Percentiles rank a stretch among this genome's conserved stretches.
These are phyloP conservation scores for Annulohypoxylon bovei DNA, from an alignment of 495 filamentous ascomycete genomes.

Conservation along the genomic window DNA sequence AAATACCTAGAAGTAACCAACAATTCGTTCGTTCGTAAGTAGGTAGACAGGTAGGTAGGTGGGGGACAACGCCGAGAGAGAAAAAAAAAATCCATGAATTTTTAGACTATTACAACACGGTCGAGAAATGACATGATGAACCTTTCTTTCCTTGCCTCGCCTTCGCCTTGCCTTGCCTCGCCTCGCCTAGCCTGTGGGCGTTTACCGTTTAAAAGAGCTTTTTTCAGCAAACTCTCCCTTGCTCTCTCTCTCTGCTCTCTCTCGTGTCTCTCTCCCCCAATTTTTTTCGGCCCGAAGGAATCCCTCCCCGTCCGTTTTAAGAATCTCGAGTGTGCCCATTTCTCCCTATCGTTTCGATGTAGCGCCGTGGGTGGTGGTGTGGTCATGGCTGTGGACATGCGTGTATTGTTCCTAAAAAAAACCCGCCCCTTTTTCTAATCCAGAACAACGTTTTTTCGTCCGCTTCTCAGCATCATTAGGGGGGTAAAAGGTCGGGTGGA, in stretches of 20 bases:
- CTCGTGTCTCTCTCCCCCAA: background rate
- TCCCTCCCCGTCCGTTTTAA: background rate
- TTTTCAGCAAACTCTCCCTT: background rate
- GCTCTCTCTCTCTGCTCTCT: background rate
- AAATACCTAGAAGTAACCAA: too few relatives aligned
- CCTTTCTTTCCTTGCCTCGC: constrained; percentile 17
- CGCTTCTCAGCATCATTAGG: background rate
- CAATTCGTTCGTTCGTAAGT: too few relatives aligned
- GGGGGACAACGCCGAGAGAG: background rate
- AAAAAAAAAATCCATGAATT: constrained; percentile 41
- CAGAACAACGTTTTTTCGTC: constrained; percentile 15
- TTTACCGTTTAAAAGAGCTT: background rate
- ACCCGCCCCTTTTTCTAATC: constrained; percentile 23
- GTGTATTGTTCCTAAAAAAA: constrained; percentile 13
- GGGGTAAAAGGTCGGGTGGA: background rate
- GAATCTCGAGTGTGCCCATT: background rate
- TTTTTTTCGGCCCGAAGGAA: background rate
- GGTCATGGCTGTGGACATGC: background rate
- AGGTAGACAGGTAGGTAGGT: background rate
- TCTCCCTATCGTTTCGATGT: background rate
- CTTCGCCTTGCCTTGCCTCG: constrained; percentile 3
- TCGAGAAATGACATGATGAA: constrained; percentile 42
- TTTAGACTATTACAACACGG: constrained; percentile 42
- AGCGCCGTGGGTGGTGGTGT: background rate
- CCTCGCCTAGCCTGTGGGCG: background rate